Base-by-base conservation (phyloP, 306 rosid genomes). In the Dalbergia cochinchinensis region DNA sequence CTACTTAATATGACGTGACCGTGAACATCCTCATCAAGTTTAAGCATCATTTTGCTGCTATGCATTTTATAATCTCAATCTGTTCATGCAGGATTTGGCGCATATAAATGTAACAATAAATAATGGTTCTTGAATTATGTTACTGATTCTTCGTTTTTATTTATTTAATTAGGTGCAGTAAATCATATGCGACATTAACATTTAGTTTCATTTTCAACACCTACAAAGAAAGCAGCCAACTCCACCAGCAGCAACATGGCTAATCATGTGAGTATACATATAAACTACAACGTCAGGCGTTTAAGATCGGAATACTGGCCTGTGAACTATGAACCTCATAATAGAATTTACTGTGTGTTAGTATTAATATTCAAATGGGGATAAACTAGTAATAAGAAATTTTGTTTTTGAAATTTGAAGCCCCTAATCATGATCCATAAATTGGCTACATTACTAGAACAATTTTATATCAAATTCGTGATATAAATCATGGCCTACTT, bases 401-500 rank as follows among this genome's bases (percentile, higher is more conserved):
- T 13, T 45, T 45, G 20, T 47, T 69, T 69, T 26, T 14, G 39
- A 35, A 45, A 15, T 55, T 63, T 63, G 60, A 64, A 74, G 57
- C 37, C 76, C 58, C 1, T 10, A 62, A 50, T 65, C 74, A 83
- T 10, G n/a, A 54, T 72, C 66, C 53, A 62, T 35, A 54, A 54
- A 71, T n/a, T 10, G 44, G 5, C 80, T 45, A 70, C 34, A 69
- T 31, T 33, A 62, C 69, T 39, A 50, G 19, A 67, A 72, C 65
- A 44, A 57, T 10, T 73, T 26, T 14, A 71, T 63, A 54, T 54
- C 60, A 16, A 47, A 54, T 54, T 15, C 26, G 4, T 54, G 67
- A 39, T 61, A 58, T 10, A 51, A 65, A 55, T 82, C 73, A 78
- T 26, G 78, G 65, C 44, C 74, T 72, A 35, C 16, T 19, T 20